Conservation (phyloP, 495 filamentous ascomycete species). For the Chaetomium tenue region DNA sequence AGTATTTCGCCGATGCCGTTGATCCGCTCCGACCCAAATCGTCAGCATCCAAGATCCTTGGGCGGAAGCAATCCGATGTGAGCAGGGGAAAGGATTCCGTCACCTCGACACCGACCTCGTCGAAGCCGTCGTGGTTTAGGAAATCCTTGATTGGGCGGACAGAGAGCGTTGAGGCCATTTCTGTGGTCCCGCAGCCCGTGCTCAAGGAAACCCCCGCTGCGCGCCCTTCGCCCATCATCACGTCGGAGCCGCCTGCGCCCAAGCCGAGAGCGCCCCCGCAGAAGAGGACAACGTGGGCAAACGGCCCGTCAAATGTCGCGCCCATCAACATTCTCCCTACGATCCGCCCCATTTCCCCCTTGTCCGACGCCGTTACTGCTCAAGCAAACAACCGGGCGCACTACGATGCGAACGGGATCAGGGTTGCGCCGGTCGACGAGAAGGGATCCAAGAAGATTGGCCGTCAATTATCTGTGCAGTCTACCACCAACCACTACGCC, state of each 20-base stretch:
- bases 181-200: constrained; percentile 21
- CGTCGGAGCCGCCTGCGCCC: constrained; percentile 47
- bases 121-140: constrained; percentile 94
- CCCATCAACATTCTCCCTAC: constrained; percentile 98
- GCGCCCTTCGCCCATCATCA: constrained; percentile 60
- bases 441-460: constrained; percentile 89
- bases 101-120: constrained; percentile 60
- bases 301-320: constrained; percentile 73
- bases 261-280: constrained; percentile 61
- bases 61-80: constrained; percentile 83
- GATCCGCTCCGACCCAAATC: constrained; percentile 93
- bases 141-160: constrained; percentile 77
- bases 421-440: constrained; percentile 48
- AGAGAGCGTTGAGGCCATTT: constrained; percentile 46
- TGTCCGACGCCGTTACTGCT: constrained; percentile 88
- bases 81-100: constrained; percentile 60
- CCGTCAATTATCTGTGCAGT: constrained; percentile 91
- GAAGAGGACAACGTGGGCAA: constrained; percentile 88
- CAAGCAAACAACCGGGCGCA: constrained; percentile 62
- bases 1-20: constrained; percentile 93
- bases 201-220: constrained; percentile 40
- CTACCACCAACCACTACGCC: constrained; percentile 82
- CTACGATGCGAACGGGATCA: constrained; percentile 43
- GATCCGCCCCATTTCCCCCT: constrained; percentile 88
- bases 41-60: constrained; percentile 76